Evolutionary conservation across 768 basidiomycete species (phyloP), one percentile per base, ranked within the genome.

Genomic region (Pleurotus sapidus): DNA sequence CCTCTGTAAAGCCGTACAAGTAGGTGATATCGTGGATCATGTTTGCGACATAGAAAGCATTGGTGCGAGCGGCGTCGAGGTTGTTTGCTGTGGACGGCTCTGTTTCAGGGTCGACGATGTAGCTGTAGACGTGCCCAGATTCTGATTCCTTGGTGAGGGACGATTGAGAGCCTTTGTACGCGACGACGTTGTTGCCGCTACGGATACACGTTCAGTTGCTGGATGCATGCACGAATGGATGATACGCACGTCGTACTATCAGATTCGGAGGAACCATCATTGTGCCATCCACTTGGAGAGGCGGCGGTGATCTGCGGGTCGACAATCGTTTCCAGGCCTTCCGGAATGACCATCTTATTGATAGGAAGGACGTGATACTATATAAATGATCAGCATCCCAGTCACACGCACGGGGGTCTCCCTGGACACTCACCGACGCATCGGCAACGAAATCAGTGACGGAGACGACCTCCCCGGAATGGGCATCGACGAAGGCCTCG

Each of bases 21-120:
- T 69, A 71, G 14, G 68, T 61, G 18, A 72, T 58, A 56, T 87
- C 84, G 66, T 87, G 85, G 53, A 84, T 74, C 56, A 74, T 77
- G 70, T 88, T 89, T 63, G 76, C 74, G 38, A 86, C 70, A 67
- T 84, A 87, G 68, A 86, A 88, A 3, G 74, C 76, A 59, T 81
- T 81, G 2, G 79, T 79, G 30, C 78, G 72, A 3, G 84, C 83
- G 23, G 84, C 80, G 53, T 82, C 74, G 34, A 81, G 55, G 67
- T 87, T 86, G 45, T 54, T 70, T 4, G 61, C 58, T 42, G 64
- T 67, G 8, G 68, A 69, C 4, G 73, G 74, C 6, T 64, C 70
- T 5, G 59, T 45, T 4, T 59, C 60, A 12, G 68, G 64, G 53
- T 74, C 62, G 7, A 39, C n/a, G 23, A 67, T 67, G 63, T 66